Evolutionary conservation across 148 eudicot species (phyloP).

Genomic region (Salicornia ramosissima): DNA sequence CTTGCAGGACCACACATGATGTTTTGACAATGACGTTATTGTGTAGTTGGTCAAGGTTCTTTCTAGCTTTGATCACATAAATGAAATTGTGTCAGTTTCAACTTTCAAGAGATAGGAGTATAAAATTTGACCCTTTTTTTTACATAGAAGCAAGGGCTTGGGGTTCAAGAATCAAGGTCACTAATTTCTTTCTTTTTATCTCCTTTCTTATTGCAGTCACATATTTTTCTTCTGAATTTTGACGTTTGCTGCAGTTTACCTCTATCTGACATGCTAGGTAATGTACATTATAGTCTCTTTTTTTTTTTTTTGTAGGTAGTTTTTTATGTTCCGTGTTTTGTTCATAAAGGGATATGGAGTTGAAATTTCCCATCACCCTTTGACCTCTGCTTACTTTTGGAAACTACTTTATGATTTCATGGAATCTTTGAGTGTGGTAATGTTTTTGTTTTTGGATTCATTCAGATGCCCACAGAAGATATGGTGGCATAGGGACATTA

Average conservation of each 20-base stretch:
- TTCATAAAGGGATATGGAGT: too few relatives aligned
- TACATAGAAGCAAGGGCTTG: too few relatives aligned
- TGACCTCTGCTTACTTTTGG: too few relatives aligned
- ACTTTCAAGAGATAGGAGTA: too few relatives aligned
- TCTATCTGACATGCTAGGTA: constrained; percentile 63
- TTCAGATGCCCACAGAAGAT: constrained; percentile 68
- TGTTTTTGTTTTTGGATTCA: neutral
- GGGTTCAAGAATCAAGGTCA: neutral
- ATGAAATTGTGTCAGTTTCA: too few relatives aligned
- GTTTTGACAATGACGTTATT: too few relatives aligned
- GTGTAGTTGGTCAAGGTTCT: neutral
- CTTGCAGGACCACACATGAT: too few relatives aligned
- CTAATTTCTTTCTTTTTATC: constrained; percentile 10
- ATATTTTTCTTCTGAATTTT: constrained; percentile 62
- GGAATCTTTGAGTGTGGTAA: constrained; percentile 2
- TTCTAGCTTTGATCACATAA: neutral
- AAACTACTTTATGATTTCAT: neutral
- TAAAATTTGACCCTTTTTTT: too few relatives aligned
- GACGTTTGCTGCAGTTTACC: constrained; percentile 81
- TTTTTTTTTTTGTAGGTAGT: too few relatives aligned
- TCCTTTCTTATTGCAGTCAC: constrained; percentile 54
- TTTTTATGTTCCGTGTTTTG: too few relatives aligned
- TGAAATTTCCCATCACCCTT: too few relatives aligned
- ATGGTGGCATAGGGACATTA: constrained; percentile 86
- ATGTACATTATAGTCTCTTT: constrained; percentile 23